Base-by-base conservation (phyloP, 805 yeast genomes). In the Yamadazyma ubonensis region DNA sequence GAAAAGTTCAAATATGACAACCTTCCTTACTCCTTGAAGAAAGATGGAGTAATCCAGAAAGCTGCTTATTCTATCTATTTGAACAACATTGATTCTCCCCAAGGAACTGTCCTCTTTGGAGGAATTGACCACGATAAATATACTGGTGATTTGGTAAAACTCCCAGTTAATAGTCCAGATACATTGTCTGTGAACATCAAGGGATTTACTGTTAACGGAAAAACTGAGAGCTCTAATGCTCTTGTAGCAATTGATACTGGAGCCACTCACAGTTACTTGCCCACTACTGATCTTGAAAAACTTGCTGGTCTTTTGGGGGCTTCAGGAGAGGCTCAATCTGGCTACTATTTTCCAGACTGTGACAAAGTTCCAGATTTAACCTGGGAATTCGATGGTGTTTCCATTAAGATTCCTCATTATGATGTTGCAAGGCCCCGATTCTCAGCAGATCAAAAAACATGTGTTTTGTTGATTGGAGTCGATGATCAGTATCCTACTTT, bases 11-110 rank as follows among this genome's bases (percentile, higher is more conserved):
- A n/a, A n/a, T n/a, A n/a, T n/a, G n/a, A n/a, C n/a, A n/a, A n/a
- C n/a, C n/a, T n/a, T n/a, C n/a, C n/a, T n/a, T n/a, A n/a, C n/a
- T n/a, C n/a, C 29, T 53, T 68, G 52, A 59, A 61, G 39, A 39
- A 49, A 3, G 55, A 54, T 37, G 72, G 73, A 7, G 39, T 47
- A 33, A 67, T 64, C 46, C 45, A 59, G 25, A 62, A 58, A 43
- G 46, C 47, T 30, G 63, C 65, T 21, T 68, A 67, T 49, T 63
- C 70, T 12, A 55, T 67, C 39, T 67, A 56, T 49, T 59, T 68
- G 50, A 49, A 54, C 33, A 34, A 51, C 1, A 36, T 44, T 3
- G 51, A 46, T 17, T 58, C 49, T 11, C 10, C 39, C 15, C 11
- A 41, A 33, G 69, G 69, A 9, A 35, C 44, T 7, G 42, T 63